These are phyloP conservation scores for Torulaspora microellipsoides DNA, from an alignment of 805 yeast species.

Conservation along the genomic window DNA sequence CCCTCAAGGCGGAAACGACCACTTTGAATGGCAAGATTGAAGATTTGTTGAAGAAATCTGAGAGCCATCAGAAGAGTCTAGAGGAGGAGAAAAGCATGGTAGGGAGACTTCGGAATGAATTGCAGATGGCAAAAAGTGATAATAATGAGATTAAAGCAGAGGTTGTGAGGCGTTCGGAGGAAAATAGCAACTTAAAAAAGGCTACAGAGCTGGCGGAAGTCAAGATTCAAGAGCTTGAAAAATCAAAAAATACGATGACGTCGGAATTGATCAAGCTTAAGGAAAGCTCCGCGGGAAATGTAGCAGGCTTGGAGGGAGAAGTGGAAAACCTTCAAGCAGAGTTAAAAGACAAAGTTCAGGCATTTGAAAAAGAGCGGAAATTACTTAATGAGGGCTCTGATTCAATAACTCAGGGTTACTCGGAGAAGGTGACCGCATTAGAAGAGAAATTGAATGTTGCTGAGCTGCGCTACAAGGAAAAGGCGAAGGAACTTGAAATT, in stretches of 20 bases:
- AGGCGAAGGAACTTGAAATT: constrained; percentile 6
- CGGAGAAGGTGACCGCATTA: constrained; percentile 41
- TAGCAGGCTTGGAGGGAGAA: constrained; percentile 25
- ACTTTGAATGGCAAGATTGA: not conserved
- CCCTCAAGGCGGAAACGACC: not conserved
- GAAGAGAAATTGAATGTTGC: constrained; percentile 32
- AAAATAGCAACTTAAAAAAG: constrained; percentile 4
- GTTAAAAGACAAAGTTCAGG: constrained; percentile 38
- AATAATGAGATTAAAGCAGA: not conserved
- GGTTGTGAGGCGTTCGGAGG: constrained; percentile 22
- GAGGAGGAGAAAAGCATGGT: not conserved
- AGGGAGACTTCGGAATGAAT: not conserved
- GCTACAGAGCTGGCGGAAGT: constrained; percentile 8
- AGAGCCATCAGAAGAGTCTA: not conserved
- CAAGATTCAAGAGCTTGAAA: constrained; percentile 15
- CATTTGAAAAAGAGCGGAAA: constrained; percentile 48
- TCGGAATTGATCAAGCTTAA: constrained; percentile 1
- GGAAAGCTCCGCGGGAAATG: constrained; percentile 1
- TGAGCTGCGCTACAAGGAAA: constrained; percentile 6
- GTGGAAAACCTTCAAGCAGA: constrained; percentile 32
- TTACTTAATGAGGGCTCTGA: constrained; percentile 47
- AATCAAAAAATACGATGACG: constrained; percentile 1
- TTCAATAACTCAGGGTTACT: constrained; percentile 45
- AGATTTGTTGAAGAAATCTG: not conserved
- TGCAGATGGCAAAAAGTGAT: not conserved